Evolutionary conservation across 345 rosid genomes (phyloP), one percentile per base, ranked within the genome.

Genomic region (Trapa bicornis): DNA sequence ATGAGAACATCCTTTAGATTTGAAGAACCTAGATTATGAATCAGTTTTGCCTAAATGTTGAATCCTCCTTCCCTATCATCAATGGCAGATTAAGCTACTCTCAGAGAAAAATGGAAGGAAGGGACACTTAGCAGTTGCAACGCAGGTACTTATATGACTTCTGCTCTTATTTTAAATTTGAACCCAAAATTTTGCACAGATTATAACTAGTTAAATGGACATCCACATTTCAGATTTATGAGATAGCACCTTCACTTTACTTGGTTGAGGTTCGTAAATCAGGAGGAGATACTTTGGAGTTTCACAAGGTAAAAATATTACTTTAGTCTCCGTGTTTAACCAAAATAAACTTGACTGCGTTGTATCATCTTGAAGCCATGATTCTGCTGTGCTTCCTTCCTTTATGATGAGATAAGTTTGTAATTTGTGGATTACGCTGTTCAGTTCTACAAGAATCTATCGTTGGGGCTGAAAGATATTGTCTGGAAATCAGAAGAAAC

Each of bases 91-190:
- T 86, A 89, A 89, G 82, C 89, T 91, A 66, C 79, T 75, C 53
- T 92, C 95, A 65, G 96, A 85, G 53, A 89, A 86, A 77, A 82
- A 85, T 65, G 97, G 99, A 58, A 94, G 99, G 33, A 87, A 94
- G 83, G 97, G 99, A 73, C 97, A 87, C 76, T 79, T 89, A 66
- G 82, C 91, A 38, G 84, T 89, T 63, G 81, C 97, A 71, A 89
- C 97, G 3, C 97, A 87, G 88, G 97, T 86, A 76, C 41, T 75
- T 39, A 5, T 54, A 50, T 37, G 3, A 22, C 64, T 68, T 48
- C 38, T 57, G 41, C 57, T 42, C 50, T 37, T n/a, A 58, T 32
- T 35, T 58, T 15, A 1, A 58, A 13, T 3, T 33, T 5, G 33
- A 54, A n/a, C 60, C 22, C 11, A 54, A 35, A 32, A 5, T 11